A percentile compares a stretch with the other conserved stretches of the same genome.
Evolutionary conservation across 2,329 filamentous ascomycete species (phyloP).

Genomic region (Fusarium nelsonii): DNA sequence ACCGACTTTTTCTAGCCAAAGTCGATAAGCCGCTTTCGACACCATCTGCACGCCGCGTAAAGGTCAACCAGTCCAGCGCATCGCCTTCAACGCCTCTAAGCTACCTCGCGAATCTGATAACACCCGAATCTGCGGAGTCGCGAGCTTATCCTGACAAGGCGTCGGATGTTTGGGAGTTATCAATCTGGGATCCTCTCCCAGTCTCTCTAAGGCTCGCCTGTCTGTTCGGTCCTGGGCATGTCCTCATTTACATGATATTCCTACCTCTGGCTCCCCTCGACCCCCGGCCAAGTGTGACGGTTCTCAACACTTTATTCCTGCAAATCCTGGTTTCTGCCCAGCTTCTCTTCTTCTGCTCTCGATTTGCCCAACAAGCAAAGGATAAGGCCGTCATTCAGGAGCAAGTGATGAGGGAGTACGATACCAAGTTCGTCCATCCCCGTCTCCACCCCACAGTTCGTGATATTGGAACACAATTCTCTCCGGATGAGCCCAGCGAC

Average conservation of each 20-base stretch:
- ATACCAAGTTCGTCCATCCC: conserved; percentile 94
- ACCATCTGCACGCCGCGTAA: conserved; percentile 87
- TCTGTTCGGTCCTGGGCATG: conserved; percentile 91
- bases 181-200: conserved; percentile 92
- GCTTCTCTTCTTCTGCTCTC: conserved; percentile 77
- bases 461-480: conserved; percentile 84
- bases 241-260: conserved; percentile 90
- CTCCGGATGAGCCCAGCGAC: conserved; percentile 59
- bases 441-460: conserved; percentile 83
- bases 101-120: conserved; percentile 76
- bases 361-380: conserved; percentile 86
- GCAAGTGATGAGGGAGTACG: conserved; percentile 94
- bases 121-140: conserved; percentile 78
- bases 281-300: conserved; percentile 84
- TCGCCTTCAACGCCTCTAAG: conserved; percentile 81
- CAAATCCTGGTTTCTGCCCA: conserved; percentile 81
- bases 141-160: conserved; percentile 85
- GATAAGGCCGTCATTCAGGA: conserved; percentile 87
- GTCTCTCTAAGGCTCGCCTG: conserved; percentile 86
- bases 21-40: conserved; percentile 83
- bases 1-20: conserved; percentile 89
- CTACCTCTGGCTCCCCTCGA: conserved; percentile 83
- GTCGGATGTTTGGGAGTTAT: conserved; percentile 93
- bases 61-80: conserved; percentile 78
- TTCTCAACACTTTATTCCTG: conserved; percentile 84